Evolutionary conservation across 2,329 filamentous ascomycete genomes (phyloP).

Genomic region (Ascochyta fabae): DNA sequence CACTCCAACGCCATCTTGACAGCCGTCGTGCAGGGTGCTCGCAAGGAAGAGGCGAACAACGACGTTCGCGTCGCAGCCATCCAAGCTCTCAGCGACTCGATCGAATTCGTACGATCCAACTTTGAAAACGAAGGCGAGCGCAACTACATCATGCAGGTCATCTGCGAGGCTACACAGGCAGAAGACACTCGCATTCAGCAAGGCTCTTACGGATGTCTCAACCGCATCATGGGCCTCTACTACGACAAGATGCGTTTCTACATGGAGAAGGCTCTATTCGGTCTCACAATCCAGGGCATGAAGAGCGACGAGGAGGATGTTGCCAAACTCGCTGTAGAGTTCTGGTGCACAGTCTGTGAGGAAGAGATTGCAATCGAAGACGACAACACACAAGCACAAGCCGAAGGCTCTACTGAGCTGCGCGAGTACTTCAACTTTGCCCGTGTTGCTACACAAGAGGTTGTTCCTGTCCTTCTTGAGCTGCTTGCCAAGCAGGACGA

Average conservation of each 20-base stretch:
- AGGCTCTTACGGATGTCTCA: conserved; percentile 94
- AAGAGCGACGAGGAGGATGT: conserved; percentile 98
- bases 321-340: conserved; percentile 96
- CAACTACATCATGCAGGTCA: conserved; percentile 99
- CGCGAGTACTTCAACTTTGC: conserved; percentile 96
- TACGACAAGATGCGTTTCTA: conserved; percentile 99
- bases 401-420: conserved; percentile 80
- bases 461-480: conserved; percentile 87
- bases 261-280: conserved; percentile 99
- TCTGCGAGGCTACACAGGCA: conserved; percentile 97
- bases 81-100: conserved; percentile 90
- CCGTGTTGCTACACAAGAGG: conserved; percentile 88
- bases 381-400: conserved; percentile 79
- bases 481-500: conserved; percentile 97
- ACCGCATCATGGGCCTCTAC: conserved; percentile 98
- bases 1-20: conserved; percentile 98
- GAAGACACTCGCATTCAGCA: conserved; percentile 90
- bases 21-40: conserved; percentile 94
- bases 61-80: conserved; percentile 94
- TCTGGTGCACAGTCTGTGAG: conserved; percentile 99
- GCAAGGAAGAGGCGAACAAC: conserved; percentile 90
- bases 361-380: conserved; percentile 98
- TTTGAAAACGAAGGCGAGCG: conserved; percentile 99
- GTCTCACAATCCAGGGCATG: conserved; percentile 97
- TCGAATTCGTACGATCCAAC: conserved; percentile 97